Percentiles rank a stretch among this genome's conserved stretches.
These are phyloP conservation scores for Gossypium arboreum DNA, from an alignment of 345 rosid species.

Conservation along the genomic window DNA sequence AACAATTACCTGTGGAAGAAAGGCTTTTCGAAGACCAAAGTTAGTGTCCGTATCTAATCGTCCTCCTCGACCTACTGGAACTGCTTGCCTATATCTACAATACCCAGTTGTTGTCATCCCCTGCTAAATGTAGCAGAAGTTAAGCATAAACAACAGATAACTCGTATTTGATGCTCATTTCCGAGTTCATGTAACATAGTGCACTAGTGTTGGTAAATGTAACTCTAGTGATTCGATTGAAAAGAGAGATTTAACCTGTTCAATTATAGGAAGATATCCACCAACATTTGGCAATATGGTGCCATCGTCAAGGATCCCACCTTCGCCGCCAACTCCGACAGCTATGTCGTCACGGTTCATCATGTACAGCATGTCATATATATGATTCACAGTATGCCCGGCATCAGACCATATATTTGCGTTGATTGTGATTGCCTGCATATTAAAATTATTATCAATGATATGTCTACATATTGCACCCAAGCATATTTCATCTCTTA, in stretches of 20 bases:
- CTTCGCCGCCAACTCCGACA: conserved; percentile 92
- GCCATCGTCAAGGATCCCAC: conserved; percentile 66
- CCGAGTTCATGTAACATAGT: background rate
- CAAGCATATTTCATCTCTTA: no score
- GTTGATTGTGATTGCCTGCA: conserved; percentile 69
- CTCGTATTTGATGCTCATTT: background rate
- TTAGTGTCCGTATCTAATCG: conserved; percentile 62
- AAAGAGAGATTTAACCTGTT: conserved; percentile 46
- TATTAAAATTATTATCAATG: background rate
- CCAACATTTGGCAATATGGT: conserved; percentile 71
- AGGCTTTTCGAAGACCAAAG: conserved; percentile 64
- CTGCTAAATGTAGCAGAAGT: conserved; percentile 23
- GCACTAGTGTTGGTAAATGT: background rate
- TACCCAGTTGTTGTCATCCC: conserved; percentile 64
- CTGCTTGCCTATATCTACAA: conserved; percentile 85
- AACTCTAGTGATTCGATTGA: background rate
- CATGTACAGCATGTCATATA: conserved; percentile 90
- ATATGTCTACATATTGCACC: no score
- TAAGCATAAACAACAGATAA: background rate
- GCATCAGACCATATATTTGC: conserved; percentile 82
- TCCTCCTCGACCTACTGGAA: conserved; percentile 71
- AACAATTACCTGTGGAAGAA: conserved; percentile 69
- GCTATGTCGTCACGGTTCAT: conserved; percentile 78
- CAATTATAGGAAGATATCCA: conserved; percentile 89
- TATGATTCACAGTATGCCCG: conserved; percentile 48